These are phyloP conservation scores for Botrytis byssoidea DNA, from an alignment of 2,329 filamentous ascomycete genomes.

Conservation along the genomic window DNA sequence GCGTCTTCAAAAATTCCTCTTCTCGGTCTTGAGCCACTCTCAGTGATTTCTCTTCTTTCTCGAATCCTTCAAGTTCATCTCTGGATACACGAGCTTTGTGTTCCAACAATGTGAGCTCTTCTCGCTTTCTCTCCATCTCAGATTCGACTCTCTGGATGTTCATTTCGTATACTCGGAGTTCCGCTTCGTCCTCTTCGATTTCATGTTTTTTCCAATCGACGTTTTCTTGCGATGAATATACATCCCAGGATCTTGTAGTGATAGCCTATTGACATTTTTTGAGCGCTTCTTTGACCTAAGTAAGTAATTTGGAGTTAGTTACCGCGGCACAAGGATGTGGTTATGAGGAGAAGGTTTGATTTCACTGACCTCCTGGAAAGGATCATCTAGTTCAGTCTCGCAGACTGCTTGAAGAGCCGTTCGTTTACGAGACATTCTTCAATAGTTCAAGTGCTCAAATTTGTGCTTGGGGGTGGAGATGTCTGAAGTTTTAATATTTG, in stretches of 20 bases:
- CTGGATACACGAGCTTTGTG: not conserved
- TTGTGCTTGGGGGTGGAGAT: not conserved
- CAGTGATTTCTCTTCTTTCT: not conserved
- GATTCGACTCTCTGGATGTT: not conserved
- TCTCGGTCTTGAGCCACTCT: too few relatives aligned
- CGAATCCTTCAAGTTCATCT: not conserved
- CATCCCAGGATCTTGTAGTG: not conserved
- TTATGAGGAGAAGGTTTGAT: accelerated
- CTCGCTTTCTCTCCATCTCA: too few relatives aligned
- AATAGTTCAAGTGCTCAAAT: not conserved
- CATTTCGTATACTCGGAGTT: too few relatives aligned
- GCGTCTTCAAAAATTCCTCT: not conserved
- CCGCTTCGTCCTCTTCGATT: not conserved
- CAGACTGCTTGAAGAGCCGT: not conserved
- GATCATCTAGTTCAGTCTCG: not conserved
- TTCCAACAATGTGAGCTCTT: too few relatives aligned
- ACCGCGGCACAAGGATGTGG: accelerated
- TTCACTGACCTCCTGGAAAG: not conserved
- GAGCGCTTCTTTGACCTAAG: not conserved
- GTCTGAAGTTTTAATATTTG: too few relatives aligned
- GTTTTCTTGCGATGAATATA: not conserved
- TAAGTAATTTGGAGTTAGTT: not conserved
- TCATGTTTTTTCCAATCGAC: not conserved
- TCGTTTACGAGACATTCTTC: not conserved
- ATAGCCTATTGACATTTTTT: not conserved